phyloP scores from a whole-genome alignment of 352 stramenopile genomes.

The Phytophthora chlamydospora region DNA sequence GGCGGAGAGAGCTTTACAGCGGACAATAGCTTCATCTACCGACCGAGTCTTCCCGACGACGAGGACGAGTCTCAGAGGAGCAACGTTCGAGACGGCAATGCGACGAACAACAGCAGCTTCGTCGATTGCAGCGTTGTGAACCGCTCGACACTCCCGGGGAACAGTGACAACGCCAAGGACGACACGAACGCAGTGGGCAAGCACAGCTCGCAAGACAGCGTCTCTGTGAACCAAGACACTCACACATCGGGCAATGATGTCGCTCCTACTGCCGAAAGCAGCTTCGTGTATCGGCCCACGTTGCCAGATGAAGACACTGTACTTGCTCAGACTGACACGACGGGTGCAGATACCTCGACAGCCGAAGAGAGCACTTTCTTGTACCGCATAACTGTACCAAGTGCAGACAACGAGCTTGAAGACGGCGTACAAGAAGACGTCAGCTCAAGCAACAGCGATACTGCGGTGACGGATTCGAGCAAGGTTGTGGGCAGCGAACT shows the following conservation, averaged over 20 bases:
- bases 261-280: background rate
- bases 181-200: background rate
- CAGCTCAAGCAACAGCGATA: background rate
- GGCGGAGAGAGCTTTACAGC: constrained; percentile 23
- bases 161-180: background rate
- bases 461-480: background rate
- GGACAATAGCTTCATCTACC: constrained; percentile 37
- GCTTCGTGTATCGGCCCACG: constrained; percentile 12
- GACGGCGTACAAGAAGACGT: background rate
- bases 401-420: background rate
- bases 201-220: background rate
- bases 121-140: constrained; percentile 22
- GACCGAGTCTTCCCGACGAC: constrained; percentile 25
- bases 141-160: background rate
- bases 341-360: background rate
- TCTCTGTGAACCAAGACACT: constrained; percentile 1
- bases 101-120: constrained; percentile 11
- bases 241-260: background rate
- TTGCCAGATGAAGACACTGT: constrained; percentile 10
- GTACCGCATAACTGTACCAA: constrained; percentile 7
- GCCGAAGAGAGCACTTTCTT: constrained; percentile 5
- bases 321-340: background rate
- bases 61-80: constrained; percentile 7
- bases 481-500: background rate
- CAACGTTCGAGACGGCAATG: background rate